Percentiles rank a stretch among this genome's conserved stretches.
Conservation (phyloP, 2,329 filamentous ascomycete species). For the Shiraia bambusicola region DNA sequence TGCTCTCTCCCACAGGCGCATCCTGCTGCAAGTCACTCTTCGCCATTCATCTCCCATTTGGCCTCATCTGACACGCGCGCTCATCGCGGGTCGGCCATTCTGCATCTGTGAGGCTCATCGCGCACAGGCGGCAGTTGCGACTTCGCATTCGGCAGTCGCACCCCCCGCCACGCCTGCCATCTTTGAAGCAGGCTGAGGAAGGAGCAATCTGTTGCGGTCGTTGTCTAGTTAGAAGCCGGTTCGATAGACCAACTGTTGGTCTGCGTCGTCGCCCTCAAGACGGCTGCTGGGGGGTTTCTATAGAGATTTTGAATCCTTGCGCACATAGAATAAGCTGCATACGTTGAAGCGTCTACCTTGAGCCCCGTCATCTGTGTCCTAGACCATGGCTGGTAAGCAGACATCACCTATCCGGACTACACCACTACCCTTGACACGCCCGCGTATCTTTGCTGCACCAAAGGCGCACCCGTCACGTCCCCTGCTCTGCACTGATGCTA, state of each 20-base stretch:
- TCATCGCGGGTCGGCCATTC: slow-evolving; percentile 17
- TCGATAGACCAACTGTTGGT: slow-evolving; percentile 19
- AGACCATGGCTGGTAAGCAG: slow-evolving; percentile 63
- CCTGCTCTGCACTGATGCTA: slow-evolving; percentile 22
- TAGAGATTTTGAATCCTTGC: slow-evolving; percentile 43
- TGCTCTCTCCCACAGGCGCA: slow-evolving; percentile 12
- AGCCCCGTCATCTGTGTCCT: slow-evolving; percentile 32
- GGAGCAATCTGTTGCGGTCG: slow-evolving; percentile 17
- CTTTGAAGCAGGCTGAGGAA: slow-evolving; percentile 12
- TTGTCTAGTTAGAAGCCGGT: slow-evolving; percentile 31
- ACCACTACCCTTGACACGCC: not conserved
- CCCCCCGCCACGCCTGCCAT: slow-evolving; percentile 19
- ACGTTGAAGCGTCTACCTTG: slow-evolving; percentile 31
- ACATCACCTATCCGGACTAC: slow-evolving; percentile 30
- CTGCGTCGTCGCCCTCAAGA: slow-evolving; percentile 21
- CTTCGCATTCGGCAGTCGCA: slow-evolving; percentile 21
- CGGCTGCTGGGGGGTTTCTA: slow-evolving; percentile 29
- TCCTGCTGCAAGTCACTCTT: slow-evolving; percentile 2
- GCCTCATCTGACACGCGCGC: slow-evolving; percentile 11
- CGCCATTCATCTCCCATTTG: not conserved
- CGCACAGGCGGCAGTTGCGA: slow-evolving; percentile 26
- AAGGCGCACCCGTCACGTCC: slow-evolving; percentile 13
- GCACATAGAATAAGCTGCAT: slow-evolving; percentile 36
- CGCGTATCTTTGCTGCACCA: slow-evolving; percentile 8
- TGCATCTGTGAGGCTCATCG: slow-evolving; percentile 15